Percentiles rank a stretch among this genome's conserved stretches.
Conservation (phyloP, 768 basidiomycete species). For the Mycena rosella region DNA sequence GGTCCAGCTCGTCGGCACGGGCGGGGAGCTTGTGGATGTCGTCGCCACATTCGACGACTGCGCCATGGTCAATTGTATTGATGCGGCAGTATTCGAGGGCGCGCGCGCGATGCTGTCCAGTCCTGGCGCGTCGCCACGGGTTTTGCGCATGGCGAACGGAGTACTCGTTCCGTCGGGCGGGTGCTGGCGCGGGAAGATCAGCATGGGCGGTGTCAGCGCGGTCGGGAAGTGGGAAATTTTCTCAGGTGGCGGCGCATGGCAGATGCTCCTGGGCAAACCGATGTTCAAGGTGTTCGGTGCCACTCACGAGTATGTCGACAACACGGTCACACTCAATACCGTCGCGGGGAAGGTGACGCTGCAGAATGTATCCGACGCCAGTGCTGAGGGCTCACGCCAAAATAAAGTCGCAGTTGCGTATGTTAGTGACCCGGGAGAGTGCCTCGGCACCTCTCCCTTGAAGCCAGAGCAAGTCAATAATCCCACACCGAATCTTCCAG, state of each 20-base stretch:
- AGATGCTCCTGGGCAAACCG: conserved; percentile 35
- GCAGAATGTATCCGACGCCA: background rate
- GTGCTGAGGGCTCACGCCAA: conserved; percentile 23
- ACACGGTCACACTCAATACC: conserved; percentile 18
- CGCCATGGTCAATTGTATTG: conserved; percentile 25
- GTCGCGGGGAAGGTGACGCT: conserved; percentile 3
- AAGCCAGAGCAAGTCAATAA: conserved; percentile 20
- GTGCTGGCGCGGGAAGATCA: conserved; percentile 38
- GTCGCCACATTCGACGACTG: conserved; percentile 12
- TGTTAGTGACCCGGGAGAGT: conserved; percentile 29
- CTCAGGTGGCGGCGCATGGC: conserved; percentile 34
- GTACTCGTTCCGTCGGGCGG: conserved; percentile 35
- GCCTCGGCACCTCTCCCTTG: conserved; percentile 26
- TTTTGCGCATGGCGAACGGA: conserved; percentile 50
- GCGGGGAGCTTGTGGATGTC: background rate
- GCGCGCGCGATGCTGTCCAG: conserved; percentile 9
- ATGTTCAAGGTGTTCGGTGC: conserved; percentile 28
- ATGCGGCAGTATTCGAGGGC: background rate
- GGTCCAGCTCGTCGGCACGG: conserved; percentile 10
- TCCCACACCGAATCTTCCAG: background rate
- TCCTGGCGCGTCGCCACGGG: background rate
- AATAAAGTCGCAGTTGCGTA: conserved; percentile 26
- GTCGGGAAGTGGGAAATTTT: conserved; percentile 38
- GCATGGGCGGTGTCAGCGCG: conserved; percentile 21
- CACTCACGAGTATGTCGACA: conserved; percentile 26